phyloP scores from a whole-genome alignment of 345 rosid species.

The Pugionium cornutum region DNA sequence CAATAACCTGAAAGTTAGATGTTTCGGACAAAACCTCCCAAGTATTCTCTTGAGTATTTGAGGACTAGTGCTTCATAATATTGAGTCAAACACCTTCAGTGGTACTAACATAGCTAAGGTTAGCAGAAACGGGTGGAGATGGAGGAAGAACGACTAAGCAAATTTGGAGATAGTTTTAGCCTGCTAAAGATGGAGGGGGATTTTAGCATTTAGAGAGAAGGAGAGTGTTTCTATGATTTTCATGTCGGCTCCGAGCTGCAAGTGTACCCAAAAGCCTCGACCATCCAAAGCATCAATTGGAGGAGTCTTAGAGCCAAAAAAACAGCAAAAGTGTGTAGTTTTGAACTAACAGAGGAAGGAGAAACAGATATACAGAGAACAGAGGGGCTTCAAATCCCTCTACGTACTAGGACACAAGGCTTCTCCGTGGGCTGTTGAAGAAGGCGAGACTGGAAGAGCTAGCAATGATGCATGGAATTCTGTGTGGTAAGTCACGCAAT shows the following conservation, averaged over 20 bases:
- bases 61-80: conserved; percentile 16
- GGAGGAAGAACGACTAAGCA: conserved; percentile 69
- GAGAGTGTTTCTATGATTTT: conserved; percentile 92
- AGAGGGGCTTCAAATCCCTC: conserved; percentile 43
- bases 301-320: conserved; percentile 73
- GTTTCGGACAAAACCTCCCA: conserved; percentile 18
- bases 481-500: conserved; percentile 48
- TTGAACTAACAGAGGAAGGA: conserved; percentile 41
- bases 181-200: conserved; percentile 62
- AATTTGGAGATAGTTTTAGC: conserved; percentile 48
- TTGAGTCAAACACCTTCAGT: conserved; percentile 7
- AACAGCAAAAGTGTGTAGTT: conserved; percentile 42
- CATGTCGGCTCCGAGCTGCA: conserved; percentile 84
- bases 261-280: conserved; percentile 59
- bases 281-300: conserved; percentile 61
- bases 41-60: background rate
- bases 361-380: conserved; percentile 40
- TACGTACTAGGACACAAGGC: conserved; percentile 41
- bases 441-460: conserved; percentile 61
- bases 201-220: conserved; percentile 59
- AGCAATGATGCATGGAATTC: conserved; percentile 52
- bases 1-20: conserved; percentile 19
- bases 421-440: conserved; percentile 52
- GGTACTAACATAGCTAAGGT: conserved; percentile 37
- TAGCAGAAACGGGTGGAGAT: conserved; percentile 73